A percentile compares a stretch with the other conserved stretches of the same genome.
These are phyloP conservation scores for Fusarium burgessii DNA, from an alignment of 2,329 filamentous ascomycete genomes.

Conservation along the genomic window DNA sequence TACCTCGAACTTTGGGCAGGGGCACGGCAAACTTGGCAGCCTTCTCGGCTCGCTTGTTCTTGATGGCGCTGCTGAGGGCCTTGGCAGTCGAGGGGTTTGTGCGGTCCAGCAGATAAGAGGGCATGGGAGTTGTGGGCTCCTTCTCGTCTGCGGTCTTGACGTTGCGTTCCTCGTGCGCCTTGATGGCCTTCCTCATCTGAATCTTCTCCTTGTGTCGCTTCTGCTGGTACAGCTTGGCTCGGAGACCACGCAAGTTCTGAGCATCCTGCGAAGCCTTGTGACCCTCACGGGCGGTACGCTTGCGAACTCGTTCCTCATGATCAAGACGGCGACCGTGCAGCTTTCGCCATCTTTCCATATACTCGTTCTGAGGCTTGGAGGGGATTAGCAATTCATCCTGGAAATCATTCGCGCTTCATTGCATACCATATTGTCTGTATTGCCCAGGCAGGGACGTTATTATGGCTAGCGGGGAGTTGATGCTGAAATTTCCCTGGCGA, in stretches of 20 bases:
- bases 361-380: conserved; percentile 79
- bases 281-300: conserved; percentile 86
- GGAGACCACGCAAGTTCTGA: conserved; percentile 90
- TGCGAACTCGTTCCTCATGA: conserved; percentile 89
- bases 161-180: conserved; percentile 94
- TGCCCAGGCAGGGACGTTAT: conserved; percentile 41
- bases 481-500: conserved; percentile 46
- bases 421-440: conserved; percentile 52
- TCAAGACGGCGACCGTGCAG: conserved; percentile 70
- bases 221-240: conserved; percentile 94
- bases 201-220: conserved; percentile 98
- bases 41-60: conserved; percentile 95
- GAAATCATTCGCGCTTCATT: neutral
- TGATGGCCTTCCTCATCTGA: conserved; percentile 95
- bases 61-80: conserved; percentile 86
- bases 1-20: conserved; percentile 90
- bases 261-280: conserved; percentile 91
- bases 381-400: conserved; percentile 32
- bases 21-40: conserved; percentile 93
- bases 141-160: conserved; percentile 88
- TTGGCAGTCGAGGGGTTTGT: conserved; percentile 69
- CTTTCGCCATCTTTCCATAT: conserved; percentile 80
- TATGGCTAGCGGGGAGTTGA: conserved; percentile 34
- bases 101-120: conserved; percentile 95
- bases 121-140: conserved; percentile 83